These are phyloP conservation scores for Pelargonium myrrhifolium DNA, from an alignment of 441 rosid genomes.

Conservation along the genomic window DNA sequence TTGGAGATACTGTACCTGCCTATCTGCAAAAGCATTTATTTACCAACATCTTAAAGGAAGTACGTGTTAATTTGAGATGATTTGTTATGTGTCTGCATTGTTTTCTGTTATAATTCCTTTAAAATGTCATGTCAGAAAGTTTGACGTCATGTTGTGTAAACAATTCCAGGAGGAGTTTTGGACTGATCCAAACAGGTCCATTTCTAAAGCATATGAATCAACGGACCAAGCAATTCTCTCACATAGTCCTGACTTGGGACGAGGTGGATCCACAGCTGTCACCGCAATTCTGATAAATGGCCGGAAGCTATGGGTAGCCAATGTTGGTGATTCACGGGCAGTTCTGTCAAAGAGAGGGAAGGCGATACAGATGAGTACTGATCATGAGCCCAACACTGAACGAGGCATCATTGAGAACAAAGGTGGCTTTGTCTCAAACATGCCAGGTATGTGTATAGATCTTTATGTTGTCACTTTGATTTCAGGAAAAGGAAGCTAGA, in stretches of 20 bases:
- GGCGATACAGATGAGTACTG: conserved; percentile 42
- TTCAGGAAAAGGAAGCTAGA: too few relatives aligned
- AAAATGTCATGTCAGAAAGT: too few relatives aligned
- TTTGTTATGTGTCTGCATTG: background rate
- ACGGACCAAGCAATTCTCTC: conserved; percentile 56
- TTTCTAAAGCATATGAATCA: conserved; percentile 49
- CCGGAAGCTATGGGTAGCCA: conserved; percentile 48
- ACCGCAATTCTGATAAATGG: conserved; percentile 58
- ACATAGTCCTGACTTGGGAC: conserved; percentile 48
- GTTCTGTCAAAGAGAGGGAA: conserved; percentile 45
- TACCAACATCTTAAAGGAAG: conserved; percentile 6
- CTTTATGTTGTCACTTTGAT: too few relatives aligned
- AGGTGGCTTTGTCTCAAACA: conserved; percentile 67
- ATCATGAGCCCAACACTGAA: conserved; percentile 59
- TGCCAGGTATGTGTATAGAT: conserved; percentile 74
- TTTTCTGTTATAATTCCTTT: background rate
- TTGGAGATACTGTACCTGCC: background rate
- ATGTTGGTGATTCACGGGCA: conserved; percentile 65
- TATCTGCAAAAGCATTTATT: conserved; percentile 8
- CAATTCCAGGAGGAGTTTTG: conserved; percentile 54
- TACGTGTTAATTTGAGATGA: conserved; percentile 1
- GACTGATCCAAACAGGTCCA: conserved; percentile 41
- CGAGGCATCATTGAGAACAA: conserved; percentile 48
- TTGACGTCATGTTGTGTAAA: background rate
- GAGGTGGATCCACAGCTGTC: conserved; percentile 68